Percentiles rank a stretch among this genome's conserved stretches.
These are phyloP conservation scores for barrel medic (Medicago truncatula) DNA, from an alignment of 306 rosid species.

Conservation along the genomic window DNA sequence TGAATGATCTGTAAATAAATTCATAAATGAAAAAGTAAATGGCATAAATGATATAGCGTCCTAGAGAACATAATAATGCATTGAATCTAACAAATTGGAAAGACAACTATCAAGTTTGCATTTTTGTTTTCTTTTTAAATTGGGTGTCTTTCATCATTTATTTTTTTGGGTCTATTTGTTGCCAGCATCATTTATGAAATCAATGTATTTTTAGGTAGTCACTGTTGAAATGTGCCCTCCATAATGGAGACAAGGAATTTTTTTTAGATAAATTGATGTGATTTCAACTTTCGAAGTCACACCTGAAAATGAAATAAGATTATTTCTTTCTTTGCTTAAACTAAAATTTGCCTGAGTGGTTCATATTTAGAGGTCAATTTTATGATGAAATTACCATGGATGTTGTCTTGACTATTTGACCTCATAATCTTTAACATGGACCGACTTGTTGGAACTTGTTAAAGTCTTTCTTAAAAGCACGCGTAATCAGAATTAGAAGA, in stretches of 20 bases:
- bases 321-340: constrained; percentile 19
- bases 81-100: constrained; percentile 11
- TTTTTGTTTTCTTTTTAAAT: background rate
- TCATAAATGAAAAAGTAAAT: constrained; percentile 19
- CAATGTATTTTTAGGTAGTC: no score
- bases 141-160: background rate
- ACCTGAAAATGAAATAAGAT: constrained; percentile 18
- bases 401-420: background rate
- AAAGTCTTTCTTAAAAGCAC: background rate
- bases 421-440: constrained; percentile 22
- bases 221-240: constrained; percentile 17
- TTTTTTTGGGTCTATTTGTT: constrained; percentile 9
- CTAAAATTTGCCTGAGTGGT: constrained; percentile 1
- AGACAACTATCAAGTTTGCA: constrained; percentile 3
- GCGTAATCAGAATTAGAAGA: constrained; percentile 13
- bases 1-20: constrained; percentile 22
- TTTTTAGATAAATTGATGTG: background rate
- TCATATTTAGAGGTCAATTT: constrained; percentile 17
- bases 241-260: background rate
- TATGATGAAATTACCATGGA: constrained; percentile 1
- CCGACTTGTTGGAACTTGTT: constrained; percentile 2
- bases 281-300: constrained; percentile 8
- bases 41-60: constrained; percentile 19
- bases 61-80: constrained; percentile 7
- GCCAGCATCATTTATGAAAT: no score